phyloP scores from a whole-genome alignment of 495 filamentous ascomycete genomes.

The Aspergillus diversus region DNA sequence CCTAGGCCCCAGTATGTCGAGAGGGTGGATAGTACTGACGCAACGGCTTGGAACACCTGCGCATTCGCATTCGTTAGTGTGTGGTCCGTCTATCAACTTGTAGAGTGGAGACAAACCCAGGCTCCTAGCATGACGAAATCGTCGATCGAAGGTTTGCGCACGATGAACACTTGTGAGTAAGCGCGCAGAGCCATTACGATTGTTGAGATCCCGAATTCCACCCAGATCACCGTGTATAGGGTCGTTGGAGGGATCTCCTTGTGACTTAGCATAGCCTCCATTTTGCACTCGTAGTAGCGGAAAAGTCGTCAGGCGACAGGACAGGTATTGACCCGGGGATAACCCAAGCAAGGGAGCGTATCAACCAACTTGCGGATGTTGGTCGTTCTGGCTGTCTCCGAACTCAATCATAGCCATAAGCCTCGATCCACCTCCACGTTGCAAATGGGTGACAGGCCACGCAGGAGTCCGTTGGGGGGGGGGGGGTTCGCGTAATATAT shows the following conservation, averaged over 20 bases:
- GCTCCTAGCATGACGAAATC: slow-evolving; percentile 14
- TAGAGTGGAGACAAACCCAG: background rate
- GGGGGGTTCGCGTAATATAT: too few relatives aligned
- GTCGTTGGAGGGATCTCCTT: background rate
- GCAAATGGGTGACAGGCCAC: too few relatives aligned
- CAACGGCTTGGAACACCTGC: slow-evolving; percentile 10
- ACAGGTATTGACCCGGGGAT: background rate
- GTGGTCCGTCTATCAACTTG: background rate
- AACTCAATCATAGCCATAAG: too few relatives aligned
- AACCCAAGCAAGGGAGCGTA: background rate
- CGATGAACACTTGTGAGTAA: slow-evolving; percentile 8
- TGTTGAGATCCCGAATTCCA: slow-evolving; percentile 12
- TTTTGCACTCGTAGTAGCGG: background rate
- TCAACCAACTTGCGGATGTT: background rate
- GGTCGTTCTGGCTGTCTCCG: background rate
- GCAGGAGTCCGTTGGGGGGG: too few relatives aligned
- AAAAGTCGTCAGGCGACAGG: background rate
- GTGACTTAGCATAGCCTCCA: background rate
- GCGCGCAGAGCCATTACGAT: slow-evolving; percentile 11
- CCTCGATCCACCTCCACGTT: too few relatives aligned
- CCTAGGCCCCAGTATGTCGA: slow-evolving; percentile 9
- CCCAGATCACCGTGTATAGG: slow-evolving; percentile 10
- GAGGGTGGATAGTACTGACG: background rate
- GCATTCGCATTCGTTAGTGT: background rate
- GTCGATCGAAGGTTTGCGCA: slow-evolving; percentile 5